Base-by-base conservation (phyloP, 176 grass and related monocot genomes). In the Rhynchospora pubera region DNA sequence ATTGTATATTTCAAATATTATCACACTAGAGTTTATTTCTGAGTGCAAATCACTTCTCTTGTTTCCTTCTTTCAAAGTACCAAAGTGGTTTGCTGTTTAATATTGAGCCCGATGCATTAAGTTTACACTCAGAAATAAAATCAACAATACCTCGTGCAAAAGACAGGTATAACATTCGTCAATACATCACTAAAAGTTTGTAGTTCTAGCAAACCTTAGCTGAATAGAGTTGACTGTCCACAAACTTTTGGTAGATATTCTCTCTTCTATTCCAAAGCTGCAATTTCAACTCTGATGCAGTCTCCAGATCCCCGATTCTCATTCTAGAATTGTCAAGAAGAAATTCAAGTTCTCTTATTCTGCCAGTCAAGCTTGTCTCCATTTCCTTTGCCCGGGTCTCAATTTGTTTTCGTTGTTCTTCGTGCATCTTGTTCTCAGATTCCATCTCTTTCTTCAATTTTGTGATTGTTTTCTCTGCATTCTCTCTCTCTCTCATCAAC, bases 241-340 rank as follows among this genome's bases (percentile, higher is more conserved):
- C 84, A 77, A 86, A 96, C 83, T 79, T 87, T 78, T 79, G 86
- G n/a, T 91, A 96, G 79, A 88, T 82, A 65, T 93, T 89, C 83
- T 94, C 83, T 83, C 89, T 96, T 77, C 85, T 87, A 50, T 73
- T 99, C 97, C 97, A 99, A 66, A 85, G 85, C 75, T 93, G 91
- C 14, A 80, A 89, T 76, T 91, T 90, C 70, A 87, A 72, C 83
- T 99, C 76, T 26, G 93, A 91, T 81, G 69, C 79, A 50, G 82
- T 84, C 62, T 99, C 87, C 64, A 96, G 77, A 58, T 99, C 97
- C 83, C 91, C 86, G 65, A 86, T 70, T 89, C 79, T 96, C 48
- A 69, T 99, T 84, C 86, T 78, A 28, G 97, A 99, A 85, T 89
- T 83, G 24, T 77, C 82, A 74, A 99, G 66, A 78, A 91, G 85